Percentiles rank a stretch among this genome's conserved stretches.
Evolutionary conservation across 768 basidiomycete species (phyloP).

Genomic region (Hirschioporus abietinus): DNA sequence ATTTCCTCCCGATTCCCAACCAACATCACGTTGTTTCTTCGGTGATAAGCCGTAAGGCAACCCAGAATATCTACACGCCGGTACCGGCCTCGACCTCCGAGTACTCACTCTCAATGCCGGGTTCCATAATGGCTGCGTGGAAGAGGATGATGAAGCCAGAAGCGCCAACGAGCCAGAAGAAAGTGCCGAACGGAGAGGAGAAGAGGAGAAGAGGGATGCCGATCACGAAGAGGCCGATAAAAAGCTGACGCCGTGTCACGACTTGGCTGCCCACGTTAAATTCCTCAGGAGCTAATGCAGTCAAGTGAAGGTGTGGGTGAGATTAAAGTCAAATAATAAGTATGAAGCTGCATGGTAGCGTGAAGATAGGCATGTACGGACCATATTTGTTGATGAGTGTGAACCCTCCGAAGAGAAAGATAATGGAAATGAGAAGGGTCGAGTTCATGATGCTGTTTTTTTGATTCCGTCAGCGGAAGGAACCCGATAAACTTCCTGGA

Average conservation of each 20-base stretch:
- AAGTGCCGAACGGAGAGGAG: conserved; percentile 68
- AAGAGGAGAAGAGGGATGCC: conserved; percentile 85
- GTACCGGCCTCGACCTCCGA: conserved; percentile 58
- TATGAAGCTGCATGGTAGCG: neutral
- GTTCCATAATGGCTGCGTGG: conserved; percentile 88
- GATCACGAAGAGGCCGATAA: conserved; percentile 84
- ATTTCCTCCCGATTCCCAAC: neutral
- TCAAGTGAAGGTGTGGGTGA: conserved; percentile 1
- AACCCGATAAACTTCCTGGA: conserved; percentile 9
- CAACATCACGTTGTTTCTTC: neutral
- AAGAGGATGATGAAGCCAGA: conserved; percentile 78
- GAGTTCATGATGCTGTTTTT: conserved; percentile 69
- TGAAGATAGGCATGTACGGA: conserved; percentile 32
- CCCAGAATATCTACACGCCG: conserved; percentile 1
- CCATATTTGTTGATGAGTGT: conserved; percentile 84
- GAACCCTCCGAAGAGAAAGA: conserved; percentile 91
- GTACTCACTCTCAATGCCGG: conserved; percentile 94
- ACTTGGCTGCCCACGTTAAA: conserved; percentile 75
- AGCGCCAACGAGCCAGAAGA: conserved; percentile 94
- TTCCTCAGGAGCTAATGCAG: conserved; percentile 69
- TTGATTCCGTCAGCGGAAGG: neutral
- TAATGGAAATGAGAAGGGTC: conserved; percentile 75
- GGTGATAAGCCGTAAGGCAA: neutral
- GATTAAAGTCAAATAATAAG: neutral
- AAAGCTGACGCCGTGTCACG: conserved; percentile 86